Base-by-base conservation (phyloP, 2,329 filamentous ascomycete genomes). In the Alternaria infectoria region DNA sequence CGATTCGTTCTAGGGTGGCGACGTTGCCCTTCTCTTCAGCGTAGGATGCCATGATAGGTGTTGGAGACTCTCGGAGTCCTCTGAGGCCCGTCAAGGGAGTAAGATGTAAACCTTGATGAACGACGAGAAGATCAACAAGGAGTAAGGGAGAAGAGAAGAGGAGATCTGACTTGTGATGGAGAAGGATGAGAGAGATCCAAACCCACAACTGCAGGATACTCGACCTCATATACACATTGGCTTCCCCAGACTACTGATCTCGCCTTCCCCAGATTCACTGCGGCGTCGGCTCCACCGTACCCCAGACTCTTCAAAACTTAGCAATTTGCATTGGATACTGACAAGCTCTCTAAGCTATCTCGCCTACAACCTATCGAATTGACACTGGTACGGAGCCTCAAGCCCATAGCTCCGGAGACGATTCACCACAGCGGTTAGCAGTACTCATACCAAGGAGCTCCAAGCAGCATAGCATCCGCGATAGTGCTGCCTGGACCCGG, bases 11-110 rank as follows among this genome's bases (percentile, higher is more conserved):
- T 17, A 71, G 62, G 59, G 68, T 61, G 17, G 44, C 32, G 21
- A 67, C 44, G 17, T 55, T 57, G 51, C 65, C 69, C 57, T 73
- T 73, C 61, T 73, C 70, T 15, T 71, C 69, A n/a, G 57, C 40
- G 59, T 67, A 66, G 44, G 66, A 68, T 8, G 67, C 21, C 67
- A 69, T 69, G 58, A 6, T 62, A 32, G 60, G 25, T 36, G 25
- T 36, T 30, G 23, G 28, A 19, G 21, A 25, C 23, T 30, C 32
- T 30, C 21, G 36, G 13, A 43, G 26, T 26, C 25, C 45, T 46
- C 47, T 28, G 46, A 25, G 25, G 12, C 47, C n/a, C 19, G 6
- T 15, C 12, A 26, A 44, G 43, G 36, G 12, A 17, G 13, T 23
- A 23, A 40, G 49, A 23, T 52, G 15, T 17, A 13, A 12, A 23